These are phyloP conservation scores for Isoetes engelmannii DNA, from an alignment of 83 land plant genomes.

Conservation along the genomic window DNA sequence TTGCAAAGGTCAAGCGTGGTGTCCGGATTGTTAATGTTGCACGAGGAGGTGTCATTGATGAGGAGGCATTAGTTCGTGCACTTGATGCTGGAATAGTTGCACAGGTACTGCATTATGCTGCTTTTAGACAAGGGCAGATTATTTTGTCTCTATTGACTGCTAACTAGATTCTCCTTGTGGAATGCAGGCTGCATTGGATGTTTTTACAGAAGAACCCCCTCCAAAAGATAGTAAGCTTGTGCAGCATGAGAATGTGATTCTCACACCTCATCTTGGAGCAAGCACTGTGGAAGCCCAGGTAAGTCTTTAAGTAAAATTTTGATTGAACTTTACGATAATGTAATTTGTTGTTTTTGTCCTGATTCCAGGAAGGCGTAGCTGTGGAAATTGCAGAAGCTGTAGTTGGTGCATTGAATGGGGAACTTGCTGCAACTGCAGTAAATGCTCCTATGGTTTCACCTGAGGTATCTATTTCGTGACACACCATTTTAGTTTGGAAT, in stretches of 20 bases:
- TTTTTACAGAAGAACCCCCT: slow-evolving; percentile 87
- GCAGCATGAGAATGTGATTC: slow-evolving; percentile 70
- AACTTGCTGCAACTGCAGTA: slow-evolving; percentile 83
- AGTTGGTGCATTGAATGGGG: slow-evolving; percentile 66
- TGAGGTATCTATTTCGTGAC: slow-evolving; percentile 39
- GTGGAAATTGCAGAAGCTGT: slow-evolving; percentile 85
- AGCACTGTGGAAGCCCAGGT: slow-evolving; percentile 94
- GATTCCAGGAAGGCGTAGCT: slow-evolving; percentile 68
- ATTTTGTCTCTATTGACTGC: background rate
- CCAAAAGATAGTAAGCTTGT: slow-evolving; percentile 57
- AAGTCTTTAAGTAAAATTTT: background rate
- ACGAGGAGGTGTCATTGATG: slow-evolving; percentile 65
- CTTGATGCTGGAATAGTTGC: slow-evolving; percentile 69
- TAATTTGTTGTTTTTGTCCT: background rate
- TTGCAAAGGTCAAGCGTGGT: slow-evolving; percentile 66
- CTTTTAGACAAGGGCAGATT: background rate
- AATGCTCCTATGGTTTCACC: slow-evolving; percentile 84
- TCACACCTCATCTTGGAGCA: slow-evolving; percentile 92
- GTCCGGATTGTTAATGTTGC: slow-evolving; percentile 58
- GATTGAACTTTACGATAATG: background rate
- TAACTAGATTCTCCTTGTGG: background rate
- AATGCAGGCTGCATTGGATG: slow-evolving; percentile 96
- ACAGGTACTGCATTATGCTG: slow-evolving; percentile 42
- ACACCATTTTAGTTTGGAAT: background rate
- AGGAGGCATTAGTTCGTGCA: slow-evolving; percentile 49